Base-by-base conservation (phyloP, 805 yeast species). In the Starmerella vaccinii region DNA sequence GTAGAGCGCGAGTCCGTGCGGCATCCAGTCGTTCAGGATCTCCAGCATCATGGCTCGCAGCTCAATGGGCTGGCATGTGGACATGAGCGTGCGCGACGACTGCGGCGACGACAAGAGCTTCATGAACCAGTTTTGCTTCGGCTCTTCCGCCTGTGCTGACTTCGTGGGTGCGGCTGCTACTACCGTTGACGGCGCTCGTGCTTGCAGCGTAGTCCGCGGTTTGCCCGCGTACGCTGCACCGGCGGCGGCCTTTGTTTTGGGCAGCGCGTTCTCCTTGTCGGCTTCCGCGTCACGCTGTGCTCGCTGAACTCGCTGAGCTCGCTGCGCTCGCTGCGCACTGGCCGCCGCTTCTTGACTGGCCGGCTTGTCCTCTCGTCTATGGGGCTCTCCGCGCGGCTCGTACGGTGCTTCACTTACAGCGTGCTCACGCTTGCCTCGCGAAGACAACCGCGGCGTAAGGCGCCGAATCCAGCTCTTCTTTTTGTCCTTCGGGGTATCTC, bases 71-170 rank as follows among this genome's bases (percentile, higher is more conserved):
- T 57, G 49, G 48, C 65, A 51, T 7, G 56, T 50, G 6, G 69
- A 61, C 32, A 57, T 55, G 13, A 68, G 53, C 2, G 61, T 52
- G 52, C 60, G 59, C 40, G 57, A 23, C n/a, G 51, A 18, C 32
- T 37, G 55, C 19, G 54, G 15, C 34, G 56, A 29, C 34, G 55
- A 45, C 23, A 63, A 52, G 56, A 66, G 54, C 57, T 64, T 65
- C 64, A 66, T 60, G 55, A 66, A 63, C 70, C 70, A 66, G 52
- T 64, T 66, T 57, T 66, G 69, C 40, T 58, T 57, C 19, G 63
- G 61, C 49, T 63, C 68, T 27, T 52, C 58, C 13, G 34, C 19
- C 26, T 27, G 41, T n/a, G 16, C 24, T 2, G 38, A n/a, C 29
- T 15, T 30, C 7, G 38, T 5, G 7, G 38, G 7, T 6, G 7